These are phyloP conservation scores for Salix viminalis DNA, from an alignment of 345 rosid species.

Conservation along the genomic window DNA sequence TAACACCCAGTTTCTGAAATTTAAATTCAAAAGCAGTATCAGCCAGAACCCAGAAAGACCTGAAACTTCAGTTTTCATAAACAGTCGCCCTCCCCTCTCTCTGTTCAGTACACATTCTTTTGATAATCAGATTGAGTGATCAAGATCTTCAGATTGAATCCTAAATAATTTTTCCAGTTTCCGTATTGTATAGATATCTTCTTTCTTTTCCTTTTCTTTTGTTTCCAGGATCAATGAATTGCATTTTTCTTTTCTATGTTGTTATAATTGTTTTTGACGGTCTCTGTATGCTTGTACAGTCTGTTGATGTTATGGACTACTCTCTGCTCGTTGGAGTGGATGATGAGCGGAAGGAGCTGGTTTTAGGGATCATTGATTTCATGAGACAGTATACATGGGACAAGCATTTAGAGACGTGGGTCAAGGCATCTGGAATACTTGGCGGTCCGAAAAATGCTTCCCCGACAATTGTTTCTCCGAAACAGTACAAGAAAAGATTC, in stretches of 20 bases:
- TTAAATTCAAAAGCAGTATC: neutral
- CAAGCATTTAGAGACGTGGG: slow-evolving; percentile 98
- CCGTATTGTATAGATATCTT: neutral
- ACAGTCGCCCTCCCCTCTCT: neutral
- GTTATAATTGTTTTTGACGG: neutral
- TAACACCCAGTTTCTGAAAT: neutral
- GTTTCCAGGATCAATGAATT: neutral
- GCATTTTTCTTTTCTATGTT: neutral
- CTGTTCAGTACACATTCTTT: neutral
- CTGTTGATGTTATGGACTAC: slow-evolving; percentile 91
- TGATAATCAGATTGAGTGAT: neutral
- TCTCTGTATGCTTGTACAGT: slow-evolving; percentile 34
- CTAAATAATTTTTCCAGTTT: neutral
- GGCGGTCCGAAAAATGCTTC: slow-evolving; percentile 81
- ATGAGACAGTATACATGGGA: slow-evolving; percentile 99
- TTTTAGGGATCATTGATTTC: slow-evolving; percentile 92
- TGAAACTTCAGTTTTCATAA: neutral
- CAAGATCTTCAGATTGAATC: neutral
- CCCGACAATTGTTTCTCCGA: slow-evolving; percentile 86
- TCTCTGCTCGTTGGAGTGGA: slow-evolving; percentile 96
- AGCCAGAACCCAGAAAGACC: neutral
- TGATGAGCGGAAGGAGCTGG: slow-evolving; percentile 76
- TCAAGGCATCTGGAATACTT: slow-evolving; percentile 80
- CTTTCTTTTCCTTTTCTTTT: neutral
- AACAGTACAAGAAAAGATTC: slow-evolving; percentile 90